Evolutionary conservation across 306 rosid genomes (phyloP).

Genomic region (Citrullus amarus): DNA sequence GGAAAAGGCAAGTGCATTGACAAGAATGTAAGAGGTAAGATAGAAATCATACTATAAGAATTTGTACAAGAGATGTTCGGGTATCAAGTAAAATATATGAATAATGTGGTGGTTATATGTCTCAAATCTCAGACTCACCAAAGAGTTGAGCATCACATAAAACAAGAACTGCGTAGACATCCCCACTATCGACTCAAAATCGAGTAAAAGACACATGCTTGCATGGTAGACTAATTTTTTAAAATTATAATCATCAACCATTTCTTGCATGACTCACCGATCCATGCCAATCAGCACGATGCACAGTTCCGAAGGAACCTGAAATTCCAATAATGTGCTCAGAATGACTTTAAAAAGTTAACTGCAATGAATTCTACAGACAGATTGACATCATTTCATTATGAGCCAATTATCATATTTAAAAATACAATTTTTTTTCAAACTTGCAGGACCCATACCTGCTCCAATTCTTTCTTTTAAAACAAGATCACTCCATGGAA

Average conservation of each 20-base stretch:
- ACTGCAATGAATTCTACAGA: neutral
- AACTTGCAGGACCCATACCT: slow-evolving; percentile 31
- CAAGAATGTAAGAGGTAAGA: neutral
- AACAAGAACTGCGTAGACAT: neutral
- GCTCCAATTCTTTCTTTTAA: slow-evolving; percentile 90
- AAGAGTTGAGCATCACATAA: neutral
- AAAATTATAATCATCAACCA: neutral
- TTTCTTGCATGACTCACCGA: slow-evolving; percentile 49
- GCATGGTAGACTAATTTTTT: neutral
- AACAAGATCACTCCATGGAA: slow-evolving; percentile 75
- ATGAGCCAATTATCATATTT: slow-evolving; percentile 7
- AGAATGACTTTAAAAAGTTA: slow-evolving; percentile 3
- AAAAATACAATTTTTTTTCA: neutral
- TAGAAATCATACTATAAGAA: neutral
- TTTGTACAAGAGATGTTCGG: neutral
- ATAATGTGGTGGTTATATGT: neutral
- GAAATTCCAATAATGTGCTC: slow-evolving; percentile 24
- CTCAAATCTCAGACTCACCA: neutral
- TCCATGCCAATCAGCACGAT: slow-evolving; percentile 98
- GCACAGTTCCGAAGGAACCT: slow-evolving; percentile 98
- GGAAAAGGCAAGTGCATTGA: neutral
- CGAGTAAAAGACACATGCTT: neutral
- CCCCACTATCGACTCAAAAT: neutral
- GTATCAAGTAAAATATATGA: neutral
- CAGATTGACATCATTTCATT: neutral